phyloP scores from a whole-genome alignment of 2,329 filamentous ascomycete species.

The Pseudofabraea citricarpa region DNA sequence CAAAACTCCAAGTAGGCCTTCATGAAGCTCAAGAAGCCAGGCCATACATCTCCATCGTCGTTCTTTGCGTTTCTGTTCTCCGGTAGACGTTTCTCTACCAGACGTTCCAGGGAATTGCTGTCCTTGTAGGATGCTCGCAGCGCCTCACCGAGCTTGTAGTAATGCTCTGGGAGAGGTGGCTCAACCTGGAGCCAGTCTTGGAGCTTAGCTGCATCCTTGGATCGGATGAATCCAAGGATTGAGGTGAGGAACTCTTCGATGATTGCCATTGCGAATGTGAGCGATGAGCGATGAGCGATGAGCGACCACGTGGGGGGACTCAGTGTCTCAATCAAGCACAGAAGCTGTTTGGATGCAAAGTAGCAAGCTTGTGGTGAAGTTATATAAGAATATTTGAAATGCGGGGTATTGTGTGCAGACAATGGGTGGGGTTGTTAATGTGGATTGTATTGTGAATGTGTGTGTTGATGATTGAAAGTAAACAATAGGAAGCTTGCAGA shows the following conservation, averaged over 20 bases:
- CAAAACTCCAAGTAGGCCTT: conserved; percentile 77
- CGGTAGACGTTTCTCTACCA: conserved; percentile 60
- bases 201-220: conserved; percentile 60
- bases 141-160: conserved; percentile 63
- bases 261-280: conserved; percentile 52
- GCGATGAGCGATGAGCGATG: no score
- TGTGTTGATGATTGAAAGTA: no score
- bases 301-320: no score
- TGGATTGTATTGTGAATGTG: no score
- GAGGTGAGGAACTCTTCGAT: conserved; percentile 63
- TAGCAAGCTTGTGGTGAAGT: no score
- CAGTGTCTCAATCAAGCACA: no score
- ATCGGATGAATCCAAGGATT: conserved; percentile 56
- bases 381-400: no score
- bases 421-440: no score
- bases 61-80: conserved; percentile 60
- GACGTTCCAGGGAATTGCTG: conserved; percentile 50
- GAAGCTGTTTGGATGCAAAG: no score
- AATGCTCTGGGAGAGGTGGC: conserved; percentile 62
- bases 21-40: conserved; percentile 73
- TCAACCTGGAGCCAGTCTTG: conserved; percentile 71
- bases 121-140: conserved; percentile 52
- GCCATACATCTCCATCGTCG: conserved; percentile 65
- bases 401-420: no score
- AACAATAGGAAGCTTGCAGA: no score